Evolutionary conservation across 352 stramenopile species (phyloP), one percentile per base, ranked within the genome.

Genomic region (Globisporangium apiculatum): DNA sequence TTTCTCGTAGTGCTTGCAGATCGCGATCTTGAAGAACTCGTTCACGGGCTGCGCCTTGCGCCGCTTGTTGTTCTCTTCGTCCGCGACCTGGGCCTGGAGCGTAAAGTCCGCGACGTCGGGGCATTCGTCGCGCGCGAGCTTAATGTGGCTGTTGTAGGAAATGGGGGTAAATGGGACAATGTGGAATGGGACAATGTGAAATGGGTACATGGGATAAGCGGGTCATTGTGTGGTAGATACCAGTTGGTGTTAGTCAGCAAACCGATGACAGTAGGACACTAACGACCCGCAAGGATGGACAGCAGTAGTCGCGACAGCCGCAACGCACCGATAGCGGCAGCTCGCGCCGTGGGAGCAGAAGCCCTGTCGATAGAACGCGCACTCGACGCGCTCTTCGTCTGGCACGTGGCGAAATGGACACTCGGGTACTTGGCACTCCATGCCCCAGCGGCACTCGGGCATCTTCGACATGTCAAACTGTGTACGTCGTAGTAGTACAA

Each of bases 1-100:
- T 58, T 98, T 95, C 51, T 94, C 86, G 79, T 95, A 98, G 66
- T 99, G 95, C 65, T 99, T 99, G 73, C 96, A 99, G 45, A 99
- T 94, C 53, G 86, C 88, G 51, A 98, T 97, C 69, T 98, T 98
- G 74, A 91, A 99, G 64, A 98, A 98, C 74, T 98, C 96, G 71
- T 98, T 98, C 36, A 94, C 83, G 8, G 86, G 86, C 58, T 95
- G 86, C 36, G 83, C 81, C 64, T 94, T 92, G 43, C 83, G 73
- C 18, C 85, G 83, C 69, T 94, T 83, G 56, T 94, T 69, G 68
- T 89, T 88, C 74, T 97, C 86, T 82, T 97, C 82, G 73, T 98
- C 73, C 10, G 84, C 83, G 48, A 88, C 83, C 68, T 94, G 95
- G 76, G 83, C 91, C 73, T 89, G 82, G 67, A 98, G 64, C 36